Base-by-base conservation (phyloP, 2,329 filamentous ascomycete species). In the Ceratocystis destructans region DNA sequence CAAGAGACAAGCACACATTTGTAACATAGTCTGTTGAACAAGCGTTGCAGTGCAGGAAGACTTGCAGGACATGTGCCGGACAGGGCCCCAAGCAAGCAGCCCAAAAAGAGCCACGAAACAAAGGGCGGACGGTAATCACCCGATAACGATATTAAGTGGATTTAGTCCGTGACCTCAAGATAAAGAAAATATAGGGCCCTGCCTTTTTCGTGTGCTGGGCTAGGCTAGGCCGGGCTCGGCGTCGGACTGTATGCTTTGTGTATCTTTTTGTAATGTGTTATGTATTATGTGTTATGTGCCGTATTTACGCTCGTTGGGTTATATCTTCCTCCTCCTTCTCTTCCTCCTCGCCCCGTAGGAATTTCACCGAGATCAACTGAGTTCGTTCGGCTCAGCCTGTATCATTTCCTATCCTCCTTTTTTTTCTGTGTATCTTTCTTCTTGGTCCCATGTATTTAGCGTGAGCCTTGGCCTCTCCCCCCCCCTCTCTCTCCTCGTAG, bases 161-260 rank as follows among this genome's bases (percentile, higher is more conserved):
- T 53, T 41, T 15, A 41, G 37, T 41, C 37, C 37, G 25, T 25
- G 7, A 31, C 28, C 7, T 59, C 55, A 15, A 33, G 55, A 59
- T 59, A 59, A 59, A 59, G 55, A 59, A 59, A 28, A 37, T n/a
- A 50, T 8, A 59, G 55, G 55, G 15, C 31, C 55, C 55, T 59
- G 55, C 55, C n/a, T 59, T 31, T 50, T 41, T 50, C n/a, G 48
- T 28, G 53, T 31, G 25, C 53, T 31, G 28, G 15, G 22, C 53
- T 6, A 25, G 15, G 15, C 22, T 57, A 20, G 48, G n/a, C n/a
- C 48, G 22, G 53, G 28, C 22, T 31, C 2, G 7, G 22, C 20
- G 50, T 15, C 12, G 50, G 50, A 28, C 53, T 53, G 48, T 25
- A 15, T 53, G 48, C 25, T 50, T 25, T 25, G 7, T 53, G 48